Conservation (phyloP, 1,284 basidiomycete genomes). For the Ustilago bromivora region DNA sequence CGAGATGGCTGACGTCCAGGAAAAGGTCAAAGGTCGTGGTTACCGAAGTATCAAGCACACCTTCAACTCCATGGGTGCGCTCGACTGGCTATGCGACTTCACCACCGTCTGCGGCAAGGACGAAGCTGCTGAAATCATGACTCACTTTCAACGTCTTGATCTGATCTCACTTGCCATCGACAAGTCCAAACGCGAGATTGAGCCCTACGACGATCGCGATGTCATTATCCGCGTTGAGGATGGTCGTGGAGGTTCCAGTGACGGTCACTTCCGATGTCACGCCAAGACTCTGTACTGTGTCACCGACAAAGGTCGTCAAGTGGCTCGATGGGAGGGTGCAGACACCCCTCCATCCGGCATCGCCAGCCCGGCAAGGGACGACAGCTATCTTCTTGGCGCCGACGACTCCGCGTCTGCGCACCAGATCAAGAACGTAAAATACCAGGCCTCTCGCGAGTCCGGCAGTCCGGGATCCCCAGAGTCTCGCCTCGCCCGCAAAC, state of each 20-base stretch:
- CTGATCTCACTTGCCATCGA: constrained; percentile 82
- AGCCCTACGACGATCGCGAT: constrained; percentile 53
- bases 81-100: constrained; percentile 98
- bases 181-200: constrained; percentile 68
- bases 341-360: constrained; percentile 25
- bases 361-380: constrained; percentile 28
- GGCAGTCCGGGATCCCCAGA: constrained; percentile 69
- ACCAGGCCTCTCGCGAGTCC: constrained; percentile 20
- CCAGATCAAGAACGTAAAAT: constrained; percentile 1
- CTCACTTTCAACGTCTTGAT: constrained; percentile 96
- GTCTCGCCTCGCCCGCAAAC: constrained; percentile 79
- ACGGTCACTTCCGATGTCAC: constrained; percentile 87
- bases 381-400: constrained; percentile 6
- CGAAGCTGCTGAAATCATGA: constrained; percentile 95
- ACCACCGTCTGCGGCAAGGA: constrained; percentile 95
- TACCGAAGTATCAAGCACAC: constrained; percentile 82
- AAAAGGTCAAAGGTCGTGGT: constrained; percentile 77
- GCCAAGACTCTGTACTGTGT: constrained; percentile 93
- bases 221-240: constrained; percentile 63
- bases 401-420: constrained; percentile 12
- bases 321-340: constrained; percentile 77
- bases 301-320: constrained; percentile 86
- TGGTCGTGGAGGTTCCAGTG: constrained; percentile 46
- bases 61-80: constrained; percentile 85
- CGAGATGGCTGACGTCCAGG: constrained; percentile 75